phyloP scores from a whole-genome alignment of 2,329 filamentous ascomycete species.

The Leptographium wingfieldii region DNA sequence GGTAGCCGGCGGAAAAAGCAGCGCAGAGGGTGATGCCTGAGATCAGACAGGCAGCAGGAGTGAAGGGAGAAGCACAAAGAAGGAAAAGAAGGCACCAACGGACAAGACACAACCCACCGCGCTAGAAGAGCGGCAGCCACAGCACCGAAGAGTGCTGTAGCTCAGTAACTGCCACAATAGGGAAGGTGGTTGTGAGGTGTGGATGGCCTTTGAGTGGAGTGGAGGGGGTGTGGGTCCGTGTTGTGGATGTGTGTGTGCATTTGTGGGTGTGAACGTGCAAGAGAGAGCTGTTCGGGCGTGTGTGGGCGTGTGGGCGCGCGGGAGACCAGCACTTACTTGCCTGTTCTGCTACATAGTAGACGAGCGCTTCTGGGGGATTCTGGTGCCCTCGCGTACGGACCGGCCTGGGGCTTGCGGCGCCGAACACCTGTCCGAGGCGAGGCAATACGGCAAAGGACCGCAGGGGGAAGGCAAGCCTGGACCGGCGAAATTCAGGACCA shows the following conservation, averaged over 20 bases:
- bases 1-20: background rate
- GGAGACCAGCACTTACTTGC: too few species aligned
- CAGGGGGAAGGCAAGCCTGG: too few species aligned
- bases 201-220: background rate
- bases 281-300: too few species aligned
- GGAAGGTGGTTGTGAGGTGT: conserved; percentile 8
- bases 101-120: conserved; percentile 1
- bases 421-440: too few species aligned
- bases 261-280: background rate
- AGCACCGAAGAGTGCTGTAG: conserved; percentile 1
- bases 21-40: background rate
- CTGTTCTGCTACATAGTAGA: too few species aligned
- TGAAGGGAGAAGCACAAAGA: background rate
- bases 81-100: background rate
- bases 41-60: background rate
- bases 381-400: too few species aligned
- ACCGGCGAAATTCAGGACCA: too few species aligned
- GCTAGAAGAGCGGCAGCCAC: conserved; percentile 4
- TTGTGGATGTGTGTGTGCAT: background rate
- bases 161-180: conserved; percentile 5
- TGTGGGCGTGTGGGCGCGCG: too few species aligned
- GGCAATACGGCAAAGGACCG: too few species aligned
- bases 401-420: too few species aligned
- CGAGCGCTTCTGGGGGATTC: too few species aligned
- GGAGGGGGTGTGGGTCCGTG: background rate